Evolutionary conservation across 345 rosid species (phyloP).

Genomic region (Ceriops zippeliana): DNA sequence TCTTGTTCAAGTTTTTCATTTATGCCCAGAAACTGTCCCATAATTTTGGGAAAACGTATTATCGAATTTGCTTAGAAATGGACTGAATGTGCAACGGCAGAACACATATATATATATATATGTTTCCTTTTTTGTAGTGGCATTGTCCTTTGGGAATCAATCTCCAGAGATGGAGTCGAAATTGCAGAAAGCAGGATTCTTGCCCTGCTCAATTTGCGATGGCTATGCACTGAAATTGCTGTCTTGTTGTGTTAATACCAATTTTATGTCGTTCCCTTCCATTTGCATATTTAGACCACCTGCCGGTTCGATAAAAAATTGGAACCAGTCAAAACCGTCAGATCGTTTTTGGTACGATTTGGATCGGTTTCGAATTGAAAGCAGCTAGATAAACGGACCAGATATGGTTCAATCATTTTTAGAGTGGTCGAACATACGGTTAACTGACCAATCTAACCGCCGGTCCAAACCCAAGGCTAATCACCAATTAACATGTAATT

Average conservation of each 20-base stretch:
- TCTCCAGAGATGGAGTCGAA: conserved; percentile 25
- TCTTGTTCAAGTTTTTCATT: conserved; percentile 41
- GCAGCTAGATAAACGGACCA: no score
- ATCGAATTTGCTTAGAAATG: neutral
- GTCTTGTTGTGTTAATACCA: neutral
- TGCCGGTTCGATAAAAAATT: no score
- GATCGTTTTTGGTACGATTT: no score
- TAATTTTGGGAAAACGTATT: conserved; percentile 26
- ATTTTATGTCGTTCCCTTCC: neutral
- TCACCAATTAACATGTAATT: no score
- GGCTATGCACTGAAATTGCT: neutral
- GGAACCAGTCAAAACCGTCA: no score
- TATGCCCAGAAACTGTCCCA: conserved; percentile 33
- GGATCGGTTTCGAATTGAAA: no score
- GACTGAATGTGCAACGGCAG: neutral
- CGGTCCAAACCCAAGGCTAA: no score
- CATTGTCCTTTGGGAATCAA: conserved; percentile 34
- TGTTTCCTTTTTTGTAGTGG: neutral
- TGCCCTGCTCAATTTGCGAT: neutral
- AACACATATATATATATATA: neutral
- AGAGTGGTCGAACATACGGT: no score
- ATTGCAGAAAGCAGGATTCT: conserved; percentile 36
- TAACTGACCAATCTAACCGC: no score
- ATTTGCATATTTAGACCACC: no score
- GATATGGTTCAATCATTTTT: no score